phyloP scores from a whole-genome alignment of 2,329 filamentous ascomycete species.

The Penicillium fuscoglaucum region DNA sequence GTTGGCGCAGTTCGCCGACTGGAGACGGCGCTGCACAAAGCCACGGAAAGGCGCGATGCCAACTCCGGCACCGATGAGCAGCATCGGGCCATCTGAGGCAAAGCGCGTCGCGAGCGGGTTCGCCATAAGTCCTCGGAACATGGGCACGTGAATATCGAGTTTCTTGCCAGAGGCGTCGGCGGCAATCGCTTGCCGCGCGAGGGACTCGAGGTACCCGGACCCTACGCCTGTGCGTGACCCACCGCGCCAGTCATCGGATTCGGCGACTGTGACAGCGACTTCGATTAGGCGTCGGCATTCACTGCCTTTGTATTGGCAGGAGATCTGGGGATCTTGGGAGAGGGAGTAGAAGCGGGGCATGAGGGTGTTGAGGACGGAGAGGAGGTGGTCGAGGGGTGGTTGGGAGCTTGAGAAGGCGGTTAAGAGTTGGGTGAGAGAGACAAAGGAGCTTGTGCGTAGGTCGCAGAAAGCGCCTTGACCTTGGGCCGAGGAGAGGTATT shows the following conservation, averaged over 20 bases:
- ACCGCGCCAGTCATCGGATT: constrained; percentile 74
- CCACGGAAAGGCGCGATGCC: constrained; percentile 97
- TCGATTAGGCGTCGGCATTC: constrained; percentile 80
- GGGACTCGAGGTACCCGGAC: constrained; percentile 88
- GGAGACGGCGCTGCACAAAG: constrained; percentile 90
- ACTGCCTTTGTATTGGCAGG: constrained; percentile 66
- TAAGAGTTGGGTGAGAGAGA: constrained; percentile 82
- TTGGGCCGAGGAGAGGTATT: constrained; percentile 82
- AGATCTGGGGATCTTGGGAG: constrained; percentile 89
- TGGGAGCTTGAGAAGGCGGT: constrained; percentile 89
- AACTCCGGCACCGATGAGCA: constrained; percentile 93
- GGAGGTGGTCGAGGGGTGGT: constrained; percentile 78
- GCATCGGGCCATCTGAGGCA: constrained; percentile 91
- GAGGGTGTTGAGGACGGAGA: constrained; percentile 77
- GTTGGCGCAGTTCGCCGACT: constrained; percentile 94
- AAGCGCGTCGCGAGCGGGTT: constrained; percentile 94
- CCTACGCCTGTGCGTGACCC: constrained; percentile 78
- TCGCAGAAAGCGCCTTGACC: constrained; percentile 93
- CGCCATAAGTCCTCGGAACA: constrained; percentile 98
- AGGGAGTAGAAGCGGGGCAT: constrained; percentile 99
- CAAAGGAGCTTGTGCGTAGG: constrained; percentile 82
- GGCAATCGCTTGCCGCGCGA: constrained; percentile 70
- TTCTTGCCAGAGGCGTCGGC: constrained; percentile 55
- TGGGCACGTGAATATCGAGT: constrained; percentile 75
- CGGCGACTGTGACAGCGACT: constrained; percentile 94